These are phyloP conservation scores for Magnolia kwangsiensis DNA, from an alignment of 164 flowering plant species.

Conservation along the genomic window DNA sequence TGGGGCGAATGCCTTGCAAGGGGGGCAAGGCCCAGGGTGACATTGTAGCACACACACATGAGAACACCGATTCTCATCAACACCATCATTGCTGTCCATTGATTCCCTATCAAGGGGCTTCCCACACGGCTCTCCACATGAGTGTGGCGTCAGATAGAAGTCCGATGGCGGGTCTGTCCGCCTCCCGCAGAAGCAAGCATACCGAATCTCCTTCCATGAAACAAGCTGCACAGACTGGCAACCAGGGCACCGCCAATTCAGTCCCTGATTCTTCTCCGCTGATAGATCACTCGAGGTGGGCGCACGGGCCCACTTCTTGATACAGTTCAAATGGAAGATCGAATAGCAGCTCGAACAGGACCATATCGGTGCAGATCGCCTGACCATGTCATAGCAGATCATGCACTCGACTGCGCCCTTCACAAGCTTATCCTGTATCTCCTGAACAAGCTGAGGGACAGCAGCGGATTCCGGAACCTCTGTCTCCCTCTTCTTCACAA, in stretches of 20 bases:
- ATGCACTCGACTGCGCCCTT: constrained; percentile 85
- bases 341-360: constrained; percentile 92
- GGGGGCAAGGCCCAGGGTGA: constrained; percentile 99
- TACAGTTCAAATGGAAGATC: constrained; percentile 78
- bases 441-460: constrained; percentile 87
- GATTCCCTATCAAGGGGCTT: constrained; percentile 61
- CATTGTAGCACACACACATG: constrained; percentile 92
- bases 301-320: constrained; percentile 94
- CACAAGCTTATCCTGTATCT: constrained; percentile 77
- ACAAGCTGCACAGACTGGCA: constrained; percentile 87
- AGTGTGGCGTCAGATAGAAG: constrained; percentile 87
- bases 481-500: constrained; percentile 14
- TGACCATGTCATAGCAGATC: constrained; percentile 97
- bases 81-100: constrained; percentile 10
- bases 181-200: constrained; percentile 85
- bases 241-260: constrained; percentile 97
- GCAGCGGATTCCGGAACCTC: constrained; percentile 22
- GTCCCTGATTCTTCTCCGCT: constrained; percentile 72
- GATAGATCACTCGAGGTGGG: constrained; percentile 76
- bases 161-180: constrained; percentile 83
- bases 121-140: constrained; percentile 96
- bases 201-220: constrained; percentile 64
- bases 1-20: constrained; percentile 94
- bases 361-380: constrained; percentile 84
- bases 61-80: constrained; percentile 63